Conservation (phyloP, 2,329 filamentous ascomycete genomes). For the Arthrinium puccinioides region DNA sequence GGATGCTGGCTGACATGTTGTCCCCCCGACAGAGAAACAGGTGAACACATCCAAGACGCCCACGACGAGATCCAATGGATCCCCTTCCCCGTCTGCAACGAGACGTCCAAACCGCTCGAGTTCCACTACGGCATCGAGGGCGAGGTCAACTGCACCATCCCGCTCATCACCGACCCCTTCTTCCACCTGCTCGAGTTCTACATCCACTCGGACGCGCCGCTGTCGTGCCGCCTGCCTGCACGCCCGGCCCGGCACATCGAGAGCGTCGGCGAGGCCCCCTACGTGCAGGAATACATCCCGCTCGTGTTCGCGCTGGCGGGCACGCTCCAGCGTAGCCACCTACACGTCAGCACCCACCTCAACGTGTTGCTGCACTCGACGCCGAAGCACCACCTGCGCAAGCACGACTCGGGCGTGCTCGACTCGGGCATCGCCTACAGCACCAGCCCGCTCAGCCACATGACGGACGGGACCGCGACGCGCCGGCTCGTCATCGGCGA, state of each 20-base stretch:
- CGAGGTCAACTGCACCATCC: slow-evolving; percentile 79
- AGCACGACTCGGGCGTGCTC: slow-evolving; percentile 67
- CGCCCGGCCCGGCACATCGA: slow-evolving; percentile 56
- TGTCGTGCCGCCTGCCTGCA: slow-evolving; percentile 83
- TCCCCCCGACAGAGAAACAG: slow-evolving; percentile 58
- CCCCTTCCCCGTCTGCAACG: slow-evolving; percentile 84
- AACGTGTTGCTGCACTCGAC: slow-evolving; percentile 78
- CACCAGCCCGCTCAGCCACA: slow-evolving; percentile 62
- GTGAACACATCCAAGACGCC: slow-evolving; percentile 79
- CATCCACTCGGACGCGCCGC: slow-evolving; percentile 89
- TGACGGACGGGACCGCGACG: slow-evolving; percentile 37
- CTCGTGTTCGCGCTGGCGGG: slow-evolving; percentile 85
- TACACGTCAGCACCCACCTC: slow-evolving; percentile 84
- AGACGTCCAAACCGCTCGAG: slow-evolving; percentile 75
- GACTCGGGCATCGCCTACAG: slow-evolving; percentile 86
- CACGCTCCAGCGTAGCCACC: slow-evolving; percentile 78
- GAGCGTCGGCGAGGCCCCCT: slow-evolving; percentile 42
- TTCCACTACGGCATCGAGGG: slow-evolving; percentile 77
- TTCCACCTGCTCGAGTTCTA: slow-evolving; percentile 95
- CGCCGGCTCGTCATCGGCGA: slow-evolving; percentile 81
- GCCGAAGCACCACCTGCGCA: slow-evolving; percentile 54
- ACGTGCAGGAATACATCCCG: slow-evolving; percentile 62
- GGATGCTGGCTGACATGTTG: neutral
- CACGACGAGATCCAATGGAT: slow-evolving; percentile 84
- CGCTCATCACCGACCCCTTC: slow-evolving; percentile 69